Evolutionary conservation across 2,329 filamentous ascomycete species (phyloP).

Genomic region (Penicillium paneum): DNA sequence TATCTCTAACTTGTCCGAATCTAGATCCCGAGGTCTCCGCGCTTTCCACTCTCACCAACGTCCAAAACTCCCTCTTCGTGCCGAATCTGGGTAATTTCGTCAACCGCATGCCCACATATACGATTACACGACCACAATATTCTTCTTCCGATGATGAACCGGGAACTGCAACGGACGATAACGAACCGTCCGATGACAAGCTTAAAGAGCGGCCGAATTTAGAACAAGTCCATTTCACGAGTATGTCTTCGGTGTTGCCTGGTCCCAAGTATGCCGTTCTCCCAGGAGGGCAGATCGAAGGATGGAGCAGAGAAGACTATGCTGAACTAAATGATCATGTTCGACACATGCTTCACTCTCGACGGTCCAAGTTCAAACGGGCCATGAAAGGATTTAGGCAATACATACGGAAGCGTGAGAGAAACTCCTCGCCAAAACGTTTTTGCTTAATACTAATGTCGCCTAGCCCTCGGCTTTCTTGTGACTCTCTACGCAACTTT

Average conservation of each 20-base stretch:
- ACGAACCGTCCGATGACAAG: slow-evolving; percentile 24
- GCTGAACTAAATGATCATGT: slow-evolving; percentile 80
- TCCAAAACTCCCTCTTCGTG: slow-evolving; percentile 85
- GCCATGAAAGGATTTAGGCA: slow-evolving; percentile 75
- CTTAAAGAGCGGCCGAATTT: slow-evolving; percentile 28
- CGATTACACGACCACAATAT: slow-evolving; percentile 56
- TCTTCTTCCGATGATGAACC: slow-evolving; percentile 35
- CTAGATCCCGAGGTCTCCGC: slow-evolving; percentile 79
- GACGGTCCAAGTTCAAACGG: slow-evolving; percentile 74
- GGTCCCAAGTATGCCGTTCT: slow-evolving; percentile 75
- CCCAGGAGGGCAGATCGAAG: slow-evolving; percentile 70
- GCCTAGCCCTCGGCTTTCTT: slow-evolving; percentile 68
- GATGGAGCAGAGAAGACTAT: slow-evolving; percentile 73
- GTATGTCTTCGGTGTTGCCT: slow-evolving; percentile 65
- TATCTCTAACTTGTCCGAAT: slow-evolving; percentile 23
- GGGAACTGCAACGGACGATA: slow-evolving; percentile 28
- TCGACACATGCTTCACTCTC: slow-evolving; percentile 81
- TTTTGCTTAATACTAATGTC: neutral
- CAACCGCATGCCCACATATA: slow-evolving; percentile 76
- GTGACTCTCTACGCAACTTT: slow-evolving; percentile 79
- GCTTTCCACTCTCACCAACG: slow-evolving; percentile 78
- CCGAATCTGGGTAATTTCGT: slow-evolving; percentile 73
- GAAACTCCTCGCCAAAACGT: neutral
- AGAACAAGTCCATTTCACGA: slow-evolving; percentile 43
- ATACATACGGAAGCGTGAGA: slow-evolving; percentile 68